Evolutionary conservation across 2,329 filamentous ascomycete species (phyloP).

Genomic region (Diplodia intermedia): DNA sequence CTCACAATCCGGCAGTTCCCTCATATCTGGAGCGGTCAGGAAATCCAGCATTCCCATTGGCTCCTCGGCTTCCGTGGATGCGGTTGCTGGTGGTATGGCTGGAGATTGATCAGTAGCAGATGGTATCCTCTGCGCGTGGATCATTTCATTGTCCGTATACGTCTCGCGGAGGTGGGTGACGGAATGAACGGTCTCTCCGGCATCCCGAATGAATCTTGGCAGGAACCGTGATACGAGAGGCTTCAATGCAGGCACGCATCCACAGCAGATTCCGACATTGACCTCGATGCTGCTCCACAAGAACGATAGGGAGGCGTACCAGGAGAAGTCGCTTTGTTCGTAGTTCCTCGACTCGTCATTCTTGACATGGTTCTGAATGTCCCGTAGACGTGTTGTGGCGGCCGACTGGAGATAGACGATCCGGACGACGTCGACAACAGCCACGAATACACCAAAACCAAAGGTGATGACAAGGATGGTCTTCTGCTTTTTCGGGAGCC

Average conservation of each 20-base stretch:
- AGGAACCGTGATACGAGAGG: slow-evolving; percentile 74
- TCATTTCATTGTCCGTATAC: slow-evolving; percentile 35
- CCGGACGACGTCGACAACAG: slow-evolving; percentile 84
- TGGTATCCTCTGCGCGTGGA: slow-evolving; percentile 23
- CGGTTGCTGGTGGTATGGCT: slow-evolving; percentile 20
- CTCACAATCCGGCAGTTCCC: slow-evolving; percentile 44
- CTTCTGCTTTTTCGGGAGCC: slow-evolving; percentile 83
- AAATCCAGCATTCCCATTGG: slow-evolving; percentile 61
- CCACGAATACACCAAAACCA: slow-evolving; percentile 83
- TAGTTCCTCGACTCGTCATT: slow-evolving; percentile 47
- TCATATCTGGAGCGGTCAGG: slow-evolving; percentile 57
- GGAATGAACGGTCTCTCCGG: slow-evolving; percentile 33
- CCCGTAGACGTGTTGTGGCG: slow-evolving; percentile 55
- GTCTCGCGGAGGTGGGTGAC: slow-evolving; percentile 41
- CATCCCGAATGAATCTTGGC: slow-evolving; percentile 63
- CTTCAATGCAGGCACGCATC: slow-evolving; percentile 90
- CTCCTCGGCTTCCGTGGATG: slow-evolving; percentile 35
- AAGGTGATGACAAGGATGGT: slow-evolving; percentile 87
- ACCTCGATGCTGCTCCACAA: slow-evolving; percentile 97
- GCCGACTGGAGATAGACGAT: slow-evolving; percentile 89
- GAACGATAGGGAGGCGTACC: slow-evolving; percentile 81
- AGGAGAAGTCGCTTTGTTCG: slow-evolving; percentile 60
- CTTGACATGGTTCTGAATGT: slow-evolving; percentile 44
- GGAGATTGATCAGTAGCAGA: slow-evolving; percentile 19
- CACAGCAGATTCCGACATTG: slow-evolving; percentile 87